A percentile compares a stretch with the other conserved stretches of the same genome.
phyloP scores from a whole-genome alignment of 2,329 filamentous ascomycete species.

The Pyrenochaeta sp. region DNA sequence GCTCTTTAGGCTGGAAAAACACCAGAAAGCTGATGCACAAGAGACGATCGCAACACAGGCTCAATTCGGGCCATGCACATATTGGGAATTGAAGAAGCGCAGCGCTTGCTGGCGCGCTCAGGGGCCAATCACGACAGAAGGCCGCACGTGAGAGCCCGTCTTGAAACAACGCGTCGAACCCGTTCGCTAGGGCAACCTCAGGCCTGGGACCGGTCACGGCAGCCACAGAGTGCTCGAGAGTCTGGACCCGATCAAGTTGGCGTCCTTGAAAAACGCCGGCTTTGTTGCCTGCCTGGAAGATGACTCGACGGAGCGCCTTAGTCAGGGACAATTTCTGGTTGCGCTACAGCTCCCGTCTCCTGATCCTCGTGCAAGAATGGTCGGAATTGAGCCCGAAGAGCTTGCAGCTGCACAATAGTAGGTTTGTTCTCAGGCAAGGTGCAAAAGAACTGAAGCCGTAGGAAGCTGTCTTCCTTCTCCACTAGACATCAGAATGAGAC shows the following conservation, averaged over 20 bases:
- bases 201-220: constrained; percentile 15
- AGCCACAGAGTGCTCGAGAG: constrained; percentile 21
- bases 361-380: background rate
- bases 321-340: constrained; percentile 2
- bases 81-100: too few relatives aligned
- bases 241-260: constrained; percentile 20
- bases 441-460: too few relatives aligned
- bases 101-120: too few relatives aligned
- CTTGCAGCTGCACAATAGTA: too few relatives aligned
- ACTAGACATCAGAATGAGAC: too few relatives aligned
- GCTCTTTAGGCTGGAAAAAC: background rate
- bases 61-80: too few relatives aligned
- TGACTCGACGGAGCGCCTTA: constrained; percentile 5
- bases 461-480: too few relatives aligned
- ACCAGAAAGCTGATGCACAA: too few relatives aligned
- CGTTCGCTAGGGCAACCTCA: constrained; percentile 20
- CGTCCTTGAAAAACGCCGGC: background rate
- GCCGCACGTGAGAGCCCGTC: constrained; percentile 11
- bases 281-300: constrained; percentile 1
- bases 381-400: too few relatives aligned
- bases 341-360: constrained; percentile 12
- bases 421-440: too few relatives aligned
- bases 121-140: constrained; percentile 1
- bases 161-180: constrained; percentile 9
- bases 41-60: too few relatives aligned